Percentiles rank a stretch among this genome's conserved stretches.
Evolutionary conservation across 2,329 filamentous ascomycete species (phyloP).

Genomic region (Cladosporium halotolerans): DNA sequence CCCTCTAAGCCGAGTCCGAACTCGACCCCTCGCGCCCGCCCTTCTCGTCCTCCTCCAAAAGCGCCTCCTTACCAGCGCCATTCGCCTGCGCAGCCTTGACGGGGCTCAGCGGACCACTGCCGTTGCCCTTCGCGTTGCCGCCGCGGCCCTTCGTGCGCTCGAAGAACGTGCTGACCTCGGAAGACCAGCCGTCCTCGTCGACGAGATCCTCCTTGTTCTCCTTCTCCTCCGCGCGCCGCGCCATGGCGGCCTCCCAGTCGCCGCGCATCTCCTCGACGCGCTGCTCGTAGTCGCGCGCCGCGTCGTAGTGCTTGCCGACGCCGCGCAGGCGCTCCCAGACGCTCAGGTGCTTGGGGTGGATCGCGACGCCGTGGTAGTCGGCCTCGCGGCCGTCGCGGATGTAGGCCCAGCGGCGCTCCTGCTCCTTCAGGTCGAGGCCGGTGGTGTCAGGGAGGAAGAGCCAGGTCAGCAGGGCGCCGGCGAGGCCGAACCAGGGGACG

Average conservation of each 20-base stretch:
- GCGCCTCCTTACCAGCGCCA: conserved; percentile 1
- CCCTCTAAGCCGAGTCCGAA: conserved; percentile 4
- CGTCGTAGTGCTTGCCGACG: conserved; percentile 74
- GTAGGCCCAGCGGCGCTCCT: conserved; percentile 87
- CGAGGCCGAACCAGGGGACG: conserved; percentile 91
- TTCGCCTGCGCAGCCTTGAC: conserved; percentile 1
- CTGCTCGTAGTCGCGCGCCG: conserved; percentile 72
- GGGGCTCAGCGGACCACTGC: conserved; percentile 5
- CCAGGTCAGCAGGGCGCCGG: conserved; percentile 73
- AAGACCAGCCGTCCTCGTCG: conserved; percentile 41
- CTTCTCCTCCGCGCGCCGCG: conserved; percentile 47
- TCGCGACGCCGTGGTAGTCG: conserved; percentile 89
- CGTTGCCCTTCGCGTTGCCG: neutral
- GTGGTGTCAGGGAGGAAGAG: conserved; percentile 95
- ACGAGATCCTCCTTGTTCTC: conserved; percentile 33
- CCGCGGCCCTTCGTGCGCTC: conserved; percentile 37
- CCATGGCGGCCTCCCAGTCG: conserved; percentile 51
- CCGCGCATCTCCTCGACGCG: conserved; percentile 71
- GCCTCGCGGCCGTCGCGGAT: conserved; percentile 69
- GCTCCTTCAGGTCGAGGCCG: conserved; percentile 91
- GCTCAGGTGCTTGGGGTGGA: conserved; percentile 80
- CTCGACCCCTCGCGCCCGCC: conserved; percentile 2
- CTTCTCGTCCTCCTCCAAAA: conserved; percentile 8
- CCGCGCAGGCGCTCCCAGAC: conserved; percentile 79
- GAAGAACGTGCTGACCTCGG: conserved; percentile 49